Base-by-base conservation (phyloP, 2,329 filamentous ascomycete genomes). In the Akanthomyces dipterigenus region DNA sequence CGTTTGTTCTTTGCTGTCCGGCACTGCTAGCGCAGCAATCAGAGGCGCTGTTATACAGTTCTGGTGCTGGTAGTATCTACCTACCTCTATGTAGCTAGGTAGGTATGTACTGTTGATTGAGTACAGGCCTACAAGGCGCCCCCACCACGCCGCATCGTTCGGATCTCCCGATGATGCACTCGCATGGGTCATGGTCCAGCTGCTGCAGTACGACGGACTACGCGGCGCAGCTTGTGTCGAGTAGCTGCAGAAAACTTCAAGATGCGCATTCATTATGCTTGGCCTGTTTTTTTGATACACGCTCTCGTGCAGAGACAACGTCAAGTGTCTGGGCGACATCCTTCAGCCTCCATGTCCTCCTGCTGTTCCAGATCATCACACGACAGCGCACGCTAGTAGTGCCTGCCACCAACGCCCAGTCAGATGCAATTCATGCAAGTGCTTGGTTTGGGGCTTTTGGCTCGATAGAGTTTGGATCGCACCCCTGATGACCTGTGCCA, bases 111-210 rank as follows among this genome's bases (percentile, higher is more conserved):
- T 34, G 31, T 34, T 34, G 31, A 34, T 9, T 9, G 31, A 34
- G 31, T 34, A 34, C 31, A 38, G n/a, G 24, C 40, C 16, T 56
- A 24, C 22, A 42, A 20, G 24, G 14, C 16, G 22, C 22, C 55
- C 55, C 55, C 55, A 38, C 55, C 34, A 42, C 45, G 12, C 16
- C 50, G 55, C 55, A 58, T 58, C 55, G 49, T 6, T 50, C 55
- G 55, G 45, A 58, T 50, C 55, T 46, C 55, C 55, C 55, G 55
- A 58, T 58, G 55, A 46, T 26, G 45, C 45, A 58, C 31, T 22
- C 28, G 55, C 55, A 50, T 58, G 36, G 45, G 40, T 45, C n/a
- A 45, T n/a, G 26, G 31, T 55, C 53, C 14, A 45, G n/a, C 40
- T 55, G n/a, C 20, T 38, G 20, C 20, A 24, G 34, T 26, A 24